Conservation (phyloP, 2,329 filamentous ascomycete genomes). For the Hortaea sp. region DNA sequence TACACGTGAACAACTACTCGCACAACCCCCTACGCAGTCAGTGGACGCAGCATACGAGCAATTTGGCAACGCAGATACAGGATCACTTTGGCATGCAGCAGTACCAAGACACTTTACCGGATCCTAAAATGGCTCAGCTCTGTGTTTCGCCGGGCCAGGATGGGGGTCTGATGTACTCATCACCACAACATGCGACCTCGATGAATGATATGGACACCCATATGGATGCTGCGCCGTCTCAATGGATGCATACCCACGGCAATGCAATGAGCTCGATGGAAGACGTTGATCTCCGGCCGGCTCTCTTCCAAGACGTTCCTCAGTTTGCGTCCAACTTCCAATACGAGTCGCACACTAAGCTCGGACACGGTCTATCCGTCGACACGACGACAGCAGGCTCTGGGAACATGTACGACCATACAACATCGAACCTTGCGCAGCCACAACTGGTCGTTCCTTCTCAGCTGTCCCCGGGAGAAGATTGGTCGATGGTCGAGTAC, state of each 20-base stretch:
- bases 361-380: background rate
- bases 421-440: background rate
- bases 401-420: background rate
- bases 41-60: background rate
- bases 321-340: background rate
- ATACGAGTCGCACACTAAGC: background rate
- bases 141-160: background rate
- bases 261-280: background rate
- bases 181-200: background rate
- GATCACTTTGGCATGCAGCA: background rate
- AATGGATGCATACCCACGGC: background rate
- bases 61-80: background rate
- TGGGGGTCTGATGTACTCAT: background rate
- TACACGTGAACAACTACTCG: constrained; percentile 2
- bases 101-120: background rate
- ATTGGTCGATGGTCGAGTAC: constrained; percentile 11
- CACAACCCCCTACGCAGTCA: background rate
- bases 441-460: constrained; percentile 16
- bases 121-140: background rate
- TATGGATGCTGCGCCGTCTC: background rate
- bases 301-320: background rate
- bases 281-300: background rate
- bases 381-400: background rate
- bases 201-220: background rate
- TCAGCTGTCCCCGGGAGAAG: constrained; percentile 14